Evolutionary conservation across 139 green algal species (phyloP).

Genomic region (Chlorella sp.): DNA sequence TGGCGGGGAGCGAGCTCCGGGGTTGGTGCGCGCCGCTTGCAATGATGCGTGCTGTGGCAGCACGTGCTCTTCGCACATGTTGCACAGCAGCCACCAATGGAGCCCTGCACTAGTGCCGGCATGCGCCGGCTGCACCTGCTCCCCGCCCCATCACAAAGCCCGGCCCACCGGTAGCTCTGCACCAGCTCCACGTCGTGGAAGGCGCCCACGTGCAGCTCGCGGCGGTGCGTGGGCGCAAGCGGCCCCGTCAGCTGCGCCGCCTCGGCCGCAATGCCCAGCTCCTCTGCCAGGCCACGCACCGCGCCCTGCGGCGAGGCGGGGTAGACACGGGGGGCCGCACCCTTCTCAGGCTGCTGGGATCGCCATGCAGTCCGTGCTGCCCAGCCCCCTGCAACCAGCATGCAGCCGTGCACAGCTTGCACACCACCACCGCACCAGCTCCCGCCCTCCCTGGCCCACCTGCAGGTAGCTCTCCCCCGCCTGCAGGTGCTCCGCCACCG

Average conservation of each 20-base stretch:
- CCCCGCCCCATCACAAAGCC: not conserved
- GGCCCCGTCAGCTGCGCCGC: slow-evolving; percentile 43
- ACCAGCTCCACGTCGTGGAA: slow-evolving; percentile 56
- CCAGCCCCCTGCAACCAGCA: not conserved
- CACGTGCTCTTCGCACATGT: not conserved
- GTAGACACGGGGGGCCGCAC: not conserved
- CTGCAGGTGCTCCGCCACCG: slow-evolving; percentile 71
- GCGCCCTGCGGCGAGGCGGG: slow-evolving; percentile 36
- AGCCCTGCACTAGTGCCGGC: not conserved
- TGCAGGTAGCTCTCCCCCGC: slow-evolving; percentile 66
- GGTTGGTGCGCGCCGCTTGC: not conserved
- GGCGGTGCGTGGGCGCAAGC: slow-evolving; percentile 49
- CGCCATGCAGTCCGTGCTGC: not conserved
- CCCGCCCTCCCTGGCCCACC: not conserved
- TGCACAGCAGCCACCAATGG: not conserved
- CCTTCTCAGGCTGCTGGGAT: not conserved
- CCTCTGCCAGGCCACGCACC: slow-evolving; percentile 65
- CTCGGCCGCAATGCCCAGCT: slow-evolving; percentile 61
- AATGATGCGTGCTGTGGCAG: not conserved
- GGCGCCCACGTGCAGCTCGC: slow-evolving; percentile 39
- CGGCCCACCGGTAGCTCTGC: slow-evolving; percentile 32
- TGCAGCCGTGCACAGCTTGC: not conserved
- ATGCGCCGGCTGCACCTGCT: not conserved
- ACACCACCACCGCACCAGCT: too few species aligned
- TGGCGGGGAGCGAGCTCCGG: not conserved